These are phyloP conservation scores for Davidsoniella eucalypti DNA, from an alignment of 2,329 filamentous ascomycete species.

Conservation along the genomic window DNA sequence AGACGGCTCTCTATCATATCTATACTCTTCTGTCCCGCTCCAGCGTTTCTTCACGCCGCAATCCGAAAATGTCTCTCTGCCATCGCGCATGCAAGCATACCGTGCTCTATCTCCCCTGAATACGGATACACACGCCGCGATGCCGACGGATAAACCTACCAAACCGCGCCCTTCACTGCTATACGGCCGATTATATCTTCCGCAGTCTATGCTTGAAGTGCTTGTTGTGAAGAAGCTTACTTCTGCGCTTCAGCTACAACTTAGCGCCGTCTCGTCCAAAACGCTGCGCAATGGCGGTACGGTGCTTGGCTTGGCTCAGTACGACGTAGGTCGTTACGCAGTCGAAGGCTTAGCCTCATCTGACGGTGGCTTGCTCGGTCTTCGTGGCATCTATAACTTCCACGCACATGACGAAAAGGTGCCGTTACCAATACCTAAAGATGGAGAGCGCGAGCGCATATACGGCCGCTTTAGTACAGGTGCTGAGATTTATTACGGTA, in stretches of 20 bases:
- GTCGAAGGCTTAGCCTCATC: conserved; percentile 84
- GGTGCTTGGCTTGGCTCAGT: conserved; percentile 55
- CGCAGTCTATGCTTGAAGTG: conserved; percentile 72
- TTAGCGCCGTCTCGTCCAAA: conserved; percentile 62
- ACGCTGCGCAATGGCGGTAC: conserved; percentile 60
- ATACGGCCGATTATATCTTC: conserved; percentile 67
- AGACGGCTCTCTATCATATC: conserved; percentile 91
- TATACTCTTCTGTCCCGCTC: conserved; percentile 79
- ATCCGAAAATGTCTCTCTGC: conserved; percentile 61
- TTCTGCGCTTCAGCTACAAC: conserved; percentile 59
- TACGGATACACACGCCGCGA: conserved; percentile 10
- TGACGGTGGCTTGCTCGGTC: conserved; percentile 74
- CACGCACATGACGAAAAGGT: conserved; percentile 45
- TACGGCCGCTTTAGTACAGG: conserved; percentile 80
- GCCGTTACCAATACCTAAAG: conserved; percentile 13
- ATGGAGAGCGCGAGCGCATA: conserved; percentile 38
- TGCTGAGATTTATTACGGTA: conserved; percentile 88
- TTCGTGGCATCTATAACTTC: conserved; percentile 89
- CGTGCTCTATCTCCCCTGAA: conserved; percentile 43
- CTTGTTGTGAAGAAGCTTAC: conserved; percentile 66
- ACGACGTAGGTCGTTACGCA: conserved; percentile 74
- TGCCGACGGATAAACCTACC: conserved; percentile 14
- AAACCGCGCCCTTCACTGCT: conserved; percentile 39
- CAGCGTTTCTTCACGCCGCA: conserved; percentile 44
- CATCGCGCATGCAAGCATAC: conserved; percentile 67